Evolutionary conservation across 208 protist genomes (phyloP), one percentile per base, ranked within the genome.

Genomic region (Crithidia fasciculata): DNA sequence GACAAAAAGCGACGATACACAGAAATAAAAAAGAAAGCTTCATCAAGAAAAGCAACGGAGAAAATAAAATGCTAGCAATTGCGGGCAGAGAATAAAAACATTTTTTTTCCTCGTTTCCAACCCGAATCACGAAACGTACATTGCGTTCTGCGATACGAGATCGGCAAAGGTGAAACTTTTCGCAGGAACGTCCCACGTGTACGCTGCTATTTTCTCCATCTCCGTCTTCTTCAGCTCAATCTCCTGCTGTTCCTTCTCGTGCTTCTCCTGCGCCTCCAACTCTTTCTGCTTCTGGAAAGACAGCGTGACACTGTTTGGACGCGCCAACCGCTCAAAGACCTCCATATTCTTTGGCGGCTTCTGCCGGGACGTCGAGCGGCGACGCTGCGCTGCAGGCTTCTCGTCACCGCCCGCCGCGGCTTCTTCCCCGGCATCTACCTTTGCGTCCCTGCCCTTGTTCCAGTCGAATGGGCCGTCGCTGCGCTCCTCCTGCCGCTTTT

Each of bases 251-350:
- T 72, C 77, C 41, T 72, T 78, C 39, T 82, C 77, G 49, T 78
- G 62, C 56, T 73, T 65, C 47, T 77, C 63, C 19, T 78, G 53
- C 44, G 79, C 67, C n/a, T 75, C 65, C 44, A 75, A 39, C 54
- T 79, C 69, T 53, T 76, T 78, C 54, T 71, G 76, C n/a, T 80
- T 75, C 52, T 78, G 68, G 60, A 69, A 82, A 50, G 88, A 87
- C 19, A 75, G 37, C 36, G 68, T 67, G 8, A 87, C 74, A 7
- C 19, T 69, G 2, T 59, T 63, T 2, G 89, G 89, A 47, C 80
- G 80, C 5, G 89, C 80, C 6, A 94, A 80, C 28, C 89, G 83
- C 37, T 82, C 80, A 61, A 94, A 92, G 9, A 90, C 12, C 8
- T 84, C 76, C 7, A 56, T 60, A 49, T 74, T 72, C 10, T 78